These are phyloP conservation scores for Favolaschia claudopus DNA, from an alignment of 768 basidiomycete species.

Conservation along the genomic window DNA sequence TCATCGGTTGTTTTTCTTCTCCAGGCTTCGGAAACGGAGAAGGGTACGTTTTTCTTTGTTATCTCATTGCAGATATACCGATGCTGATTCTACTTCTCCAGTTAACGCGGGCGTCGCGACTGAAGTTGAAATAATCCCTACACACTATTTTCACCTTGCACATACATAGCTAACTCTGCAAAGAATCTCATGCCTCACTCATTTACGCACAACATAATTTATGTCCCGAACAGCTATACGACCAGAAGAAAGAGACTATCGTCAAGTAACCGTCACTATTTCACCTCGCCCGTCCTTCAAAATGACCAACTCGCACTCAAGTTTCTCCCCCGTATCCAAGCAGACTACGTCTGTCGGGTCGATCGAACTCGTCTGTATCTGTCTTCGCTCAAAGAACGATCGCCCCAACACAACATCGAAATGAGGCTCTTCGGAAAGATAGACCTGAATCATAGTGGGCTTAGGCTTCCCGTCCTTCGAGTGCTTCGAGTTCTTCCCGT, in stretches of 20 bases:
- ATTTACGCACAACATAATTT: background rate
- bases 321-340: slow-evolving; percentile 90
- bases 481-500: slow-evolving; percentile 18
- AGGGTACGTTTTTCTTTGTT: slow-evolving; percentile 60
- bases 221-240: background rate
- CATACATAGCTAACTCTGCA: slow-evolving; percentile 29
- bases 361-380: slow-evolving; percentile 79
- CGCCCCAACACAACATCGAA: slow-evolving; percentile 95
- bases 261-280: slow-evolving; percentile 86
- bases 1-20: slow-evolving; percentile 14
- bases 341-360: slow-evolving; percentile 93
- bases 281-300: slow-evolving; percentile 91
- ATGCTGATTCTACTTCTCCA: slow-evolving; percentile 36
- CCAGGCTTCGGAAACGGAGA: slow-evolving; percentile 89
- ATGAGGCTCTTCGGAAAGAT: slow-evolving; percentile 92
- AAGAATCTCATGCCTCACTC: slow-evolving; percentile 16
- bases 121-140: slow-evolving; percentile 43
- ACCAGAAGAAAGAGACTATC: background rate
- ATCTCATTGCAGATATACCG: background rate
- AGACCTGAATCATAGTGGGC: slow-evolving; percentile 66
- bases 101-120: slow-evolving; percentile 52
- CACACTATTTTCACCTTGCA: slow-evolving; percentile 10
- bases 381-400: slow-evolving; percentile 82
- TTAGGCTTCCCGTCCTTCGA: slow-evolving; percentile 37
- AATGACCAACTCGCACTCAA: slow-evolving; percentile 92